Evolutionary conservation across 805 yeast species (phyloP), one percentile per base, ranked within the genome.

Genomic region (Yamadazyma akitaensis): DNA sequence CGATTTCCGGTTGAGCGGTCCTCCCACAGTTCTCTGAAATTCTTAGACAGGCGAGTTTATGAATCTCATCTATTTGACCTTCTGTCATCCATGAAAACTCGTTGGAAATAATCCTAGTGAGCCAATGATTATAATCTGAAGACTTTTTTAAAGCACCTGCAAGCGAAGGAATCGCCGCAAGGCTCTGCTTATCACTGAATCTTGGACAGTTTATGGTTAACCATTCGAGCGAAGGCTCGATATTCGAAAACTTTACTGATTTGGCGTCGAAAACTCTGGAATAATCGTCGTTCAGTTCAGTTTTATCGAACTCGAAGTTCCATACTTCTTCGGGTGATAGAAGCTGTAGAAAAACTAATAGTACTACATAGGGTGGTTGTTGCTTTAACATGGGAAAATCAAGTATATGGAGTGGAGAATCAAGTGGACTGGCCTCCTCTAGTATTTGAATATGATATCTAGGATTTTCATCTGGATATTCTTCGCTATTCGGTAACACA

Each of bases 11-110:
- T 44, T 80, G 82, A 0, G 96, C 94, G 0, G 91, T 80, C 38
- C 96, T 70, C 2, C 97, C 97, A 55, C 95, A 85, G 49, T 82
- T 81, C 53, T 88, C 94, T 0, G 96, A 79, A 21, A 92, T 73
- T 37, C 96, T 63, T 18, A 72, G 56, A 14, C 95, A 77, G 0
- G 94, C 82, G 43, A 73, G 63, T 26, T 78, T 73, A 51, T 80
- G 63, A 11, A 91, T 70, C 3, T 51, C 50, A 11, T 70, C 75
- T 34, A 61, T 64, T 6, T 58, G 58, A 0, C 63, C 70, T 1
- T 55, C 62, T 2, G 61, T 67, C 1, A 79, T 54, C 82, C 86
- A 78, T 0, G 55, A 50, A 41, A 87, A 60, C 1, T 75, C 68
- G 1, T 72, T 70, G 0, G 88, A 61, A 18, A 81, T 62, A 13